Evolutionary conservation across 306 rosid species (phyloP).

Genomic region (Psophocarpus tetragonolobus): DNA sequence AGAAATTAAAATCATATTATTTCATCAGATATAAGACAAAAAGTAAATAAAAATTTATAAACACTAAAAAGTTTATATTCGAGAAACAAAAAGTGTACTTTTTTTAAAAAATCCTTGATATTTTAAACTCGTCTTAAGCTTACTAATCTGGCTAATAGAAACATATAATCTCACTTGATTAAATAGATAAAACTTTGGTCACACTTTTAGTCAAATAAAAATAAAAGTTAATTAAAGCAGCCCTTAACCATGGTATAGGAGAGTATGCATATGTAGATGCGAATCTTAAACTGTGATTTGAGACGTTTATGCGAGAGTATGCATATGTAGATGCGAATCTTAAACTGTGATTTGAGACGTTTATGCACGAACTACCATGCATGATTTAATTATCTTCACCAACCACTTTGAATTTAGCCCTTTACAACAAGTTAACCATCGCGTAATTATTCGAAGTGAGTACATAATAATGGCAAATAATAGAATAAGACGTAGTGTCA

Average conservation of each 20-base stretch:
- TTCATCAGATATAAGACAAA: neutral
- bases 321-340: neutral
- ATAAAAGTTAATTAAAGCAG: no score
- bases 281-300: slow-evolving; percentile 21
- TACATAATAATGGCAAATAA: slow-evolving; percentile 11
- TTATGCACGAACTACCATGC: slow-evolving; percentile 17
- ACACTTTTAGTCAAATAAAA: neutral
- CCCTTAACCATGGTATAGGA: no score
- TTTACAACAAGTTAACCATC: neutral
- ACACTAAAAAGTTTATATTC: neutral
- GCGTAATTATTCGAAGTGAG: neutral
- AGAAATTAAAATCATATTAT: neutral
- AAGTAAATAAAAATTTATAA: no score
- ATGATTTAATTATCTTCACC: neutral
- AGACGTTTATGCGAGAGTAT: slow-evolving; percentile 23
- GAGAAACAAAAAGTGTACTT: neutral
- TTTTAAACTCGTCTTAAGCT: neutral
- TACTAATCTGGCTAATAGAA: neutral
- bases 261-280: neutral
- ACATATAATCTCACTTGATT: neutral
- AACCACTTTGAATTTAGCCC: slow-evolving; percentile 4
- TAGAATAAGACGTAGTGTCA: neutral
- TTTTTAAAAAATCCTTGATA: neutral
- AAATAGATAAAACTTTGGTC: neutral
- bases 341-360: slow-evolving; percentile 25